Base-by-base conservation (phyloP, 768 basidiomycete genomes). In the Asterophora parasitica region DNA sequence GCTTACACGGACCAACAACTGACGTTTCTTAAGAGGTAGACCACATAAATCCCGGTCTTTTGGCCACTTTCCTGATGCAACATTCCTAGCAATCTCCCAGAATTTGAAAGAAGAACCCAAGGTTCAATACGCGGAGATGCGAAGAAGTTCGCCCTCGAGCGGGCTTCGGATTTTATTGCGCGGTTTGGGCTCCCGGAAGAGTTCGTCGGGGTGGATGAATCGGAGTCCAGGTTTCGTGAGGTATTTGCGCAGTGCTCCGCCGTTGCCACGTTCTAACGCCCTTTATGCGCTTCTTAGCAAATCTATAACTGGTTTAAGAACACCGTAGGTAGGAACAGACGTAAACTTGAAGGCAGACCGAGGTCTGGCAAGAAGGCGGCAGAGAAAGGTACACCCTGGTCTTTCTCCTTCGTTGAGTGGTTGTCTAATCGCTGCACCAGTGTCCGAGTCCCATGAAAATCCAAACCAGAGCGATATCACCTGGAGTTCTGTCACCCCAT, bases 241-340 rank as follows among this genome's bases (percentile, higher is more conserved):
- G 81, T 78, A 57, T 32, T 65, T 60, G 27, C 48, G 40, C 23
- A 43, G 38, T 36, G 17, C 36, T 36, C 30, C 26, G 31, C 30
- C 32, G 42, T 40, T 28, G 23, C 33, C 47, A 26, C 43, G 23
- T 23, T 40, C 43, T 58, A 49, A 60, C 53, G 16, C 51, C 54
- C 44, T 42, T 17, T 15, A 20, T 31, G 49, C 28, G 23, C 31
- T 46, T 46, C 54, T 59, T 65, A 82, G 81, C 80, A 82, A 76
- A 80, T 83, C 48, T 83, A 83, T 67, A 83, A 82, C 56, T 84
- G 82, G 82, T 83, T 81, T 66, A 83, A 83, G 66, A 83, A 83
- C 61, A 82, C 82, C 13, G 76, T 81, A 46, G 82, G 81, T 5
- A 71, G 82, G 27, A 78, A 75, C 6, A 69, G 80, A 45, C 69